Base-by-base conservation (phyloP, 2,329 filamentous ascomycete genomes). In the Incumbomyces delicatus region DNA sequence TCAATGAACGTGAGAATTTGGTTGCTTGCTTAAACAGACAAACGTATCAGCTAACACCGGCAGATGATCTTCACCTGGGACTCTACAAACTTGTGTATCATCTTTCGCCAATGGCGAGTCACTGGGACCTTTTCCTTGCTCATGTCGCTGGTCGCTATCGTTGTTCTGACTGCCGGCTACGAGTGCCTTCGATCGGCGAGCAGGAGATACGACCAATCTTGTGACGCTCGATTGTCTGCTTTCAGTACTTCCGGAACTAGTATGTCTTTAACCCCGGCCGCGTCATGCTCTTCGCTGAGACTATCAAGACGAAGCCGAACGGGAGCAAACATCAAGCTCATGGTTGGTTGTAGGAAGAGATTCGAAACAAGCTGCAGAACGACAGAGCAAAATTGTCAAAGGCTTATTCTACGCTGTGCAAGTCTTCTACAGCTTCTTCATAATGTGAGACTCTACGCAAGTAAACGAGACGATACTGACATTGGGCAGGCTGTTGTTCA, bases 1-100 rank as follows among this genome's bases (percentile, higher is more conserved):
- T 89, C 74, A 67, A 95, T 95, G 87, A 95, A 89, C 67, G 89
- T 90, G 70, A 60, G 82, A 17, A n/a, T 60, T 43, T 48, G 42
- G 17, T 44, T 33, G 37, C 14, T 44, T 33, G 37, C 14, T 27
- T 35, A 18, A 35, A n/a, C 31, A 41, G 14, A 11, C 14, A 37
- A 14, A 29, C 12, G n/a, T 33, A 27, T 13, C 8, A 22, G 40
- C 43, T 57, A 39, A 51, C 41, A 18, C 11, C 30, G 41, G 4
- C 57, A 95, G 88, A 96, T 95, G 90, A 80, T 96, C 56, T 98
- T 98, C 73, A 96, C 88, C 51, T 98, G 90, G 90, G 80, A 88
- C 65, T 90, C 89, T 2, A 78, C 75, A 47, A 85, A 96, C 69
- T 86, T 98, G 54, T 98, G 92, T 76, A 94, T 98, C 66, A 79